Evolutionary conservation across 768 basidiomycete genomes (phyloP), one percentile per base, ranked within the genome.

Genomic region (Naganishia antarctica): DNA sequence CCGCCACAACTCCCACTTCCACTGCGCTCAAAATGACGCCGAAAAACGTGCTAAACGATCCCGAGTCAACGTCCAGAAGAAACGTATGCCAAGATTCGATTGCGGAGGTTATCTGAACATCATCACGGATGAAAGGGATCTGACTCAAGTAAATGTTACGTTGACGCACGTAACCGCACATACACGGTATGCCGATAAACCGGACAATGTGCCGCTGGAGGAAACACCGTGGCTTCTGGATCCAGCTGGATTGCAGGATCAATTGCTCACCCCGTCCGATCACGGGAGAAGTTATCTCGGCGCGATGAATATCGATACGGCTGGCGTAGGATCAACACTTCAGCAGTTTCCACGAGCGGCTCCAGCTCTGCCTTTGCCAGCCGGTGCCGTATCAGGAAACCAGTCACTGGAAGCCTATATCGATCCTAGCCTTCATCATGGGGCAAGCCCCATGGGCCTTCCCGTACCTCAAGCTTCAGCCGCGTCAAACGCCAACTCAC

Each of bases 1-100:
- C 32, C 53, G 53, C 9, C 53, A 57, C 53, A 57, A 57, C 37
- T 57, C 53, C n/a, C 53, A 57, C 53, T 57, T 57, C 23, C 32
- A 37, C 53, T 57, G 53, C 37, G 53, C 53, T 15, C 53, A 57
- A 41, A 57, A 57, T 34, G 53, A 57, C 34, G 34, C 32, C 21
- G 53, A 57, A 18, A 57, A 57, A 41, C 13, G 21, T 4, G 37
- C 32, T 21, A 57, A 57, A 37, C 53, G 53, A 23, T 57, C 53
- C 34, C 53, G 53, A 1, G 53, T 57, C 1, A 37, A 25, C 37
- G 23, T 57, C 32, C 53, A 57, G 31, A 57, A 57, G 23, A 57
- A 57, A 21, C 53, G 53, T 25, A 57, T 57, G 53, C 4, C 53
- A 4, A 26, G 53, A 12, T 57, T 40, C 37, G 53, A 57, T 21